Conservation (phyloP, 805 yeast species). For the Ogataea trehaloabstinens region DNA sequence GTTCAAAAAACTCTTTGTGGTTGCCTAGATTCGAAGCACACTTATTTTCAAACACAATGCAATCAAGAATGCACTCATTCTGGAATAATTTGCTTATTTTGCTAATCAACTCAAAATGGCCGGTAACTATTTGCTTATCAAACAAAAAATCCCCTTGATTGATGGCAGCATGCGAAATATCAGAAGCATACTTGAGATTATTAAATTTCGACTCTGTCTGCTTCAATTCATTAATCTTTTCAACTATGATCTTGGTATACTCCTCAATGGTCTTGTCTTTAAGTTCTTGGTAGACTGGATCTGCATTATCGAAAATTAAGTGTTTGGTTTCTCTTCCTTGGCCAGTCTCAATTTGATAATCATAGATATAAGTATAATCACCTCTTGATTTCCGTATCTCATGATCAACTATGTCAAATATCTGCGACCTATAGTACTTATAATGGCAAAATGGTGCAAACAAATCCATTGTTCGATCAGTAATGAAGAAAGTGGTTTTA, state of each 20-base stretch:
- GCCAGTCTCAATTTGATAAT: constrained; percentile 27
- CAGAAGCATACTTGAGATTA: constrained; percentile 26
- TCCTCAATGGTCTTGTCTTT: constrained; percentile 28
- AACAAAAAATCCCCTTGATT: constrained; percentile 26
- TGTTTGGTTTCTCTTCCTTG: constrained; percentile 25
- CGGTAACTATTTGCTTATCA: constrained; percentile 24
- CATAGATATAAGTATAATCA: constrained; percentile 25
- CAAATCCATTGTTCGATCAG: constrained; percentile 82
- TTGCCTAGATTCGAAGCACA: constrained; percentile 74
- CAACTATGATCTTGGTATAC: constrained; percentile 22
- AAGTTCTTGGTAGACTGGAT: constrained; percentile 24
- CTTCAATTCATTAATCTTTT: constrained; percentile 22
- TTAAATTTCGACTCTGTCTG: constrained; percentile 23
- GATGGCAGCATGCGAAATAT: constrained; percentile 28
- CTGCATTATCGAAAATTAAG: constrained; percentile 25
- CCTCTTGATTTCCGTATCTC: constrained; percentile 25
- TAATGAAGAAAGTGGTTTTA: constrained; percentile 63
- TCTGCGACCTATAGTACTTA: constrained; percentile 88
- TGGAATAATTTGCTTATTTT: constrained; percentile 60
- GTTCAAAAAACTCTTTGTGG: constrained; percentile 53
- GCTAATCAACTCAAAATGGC: constrained; percentile 40
- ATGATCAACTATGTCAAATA: constrained; percentile 58
- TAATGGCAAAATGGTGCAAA: constrained; percentile 86
- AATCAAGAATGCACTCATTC: constrained; percentile 36
- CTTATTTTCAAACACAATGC: constrained; percentile 84